These are phyloP conservation scores for Jatropha curcas DNA, from an alignment of 345 rosid genomes.

Conservation along the genomic window DNA sequence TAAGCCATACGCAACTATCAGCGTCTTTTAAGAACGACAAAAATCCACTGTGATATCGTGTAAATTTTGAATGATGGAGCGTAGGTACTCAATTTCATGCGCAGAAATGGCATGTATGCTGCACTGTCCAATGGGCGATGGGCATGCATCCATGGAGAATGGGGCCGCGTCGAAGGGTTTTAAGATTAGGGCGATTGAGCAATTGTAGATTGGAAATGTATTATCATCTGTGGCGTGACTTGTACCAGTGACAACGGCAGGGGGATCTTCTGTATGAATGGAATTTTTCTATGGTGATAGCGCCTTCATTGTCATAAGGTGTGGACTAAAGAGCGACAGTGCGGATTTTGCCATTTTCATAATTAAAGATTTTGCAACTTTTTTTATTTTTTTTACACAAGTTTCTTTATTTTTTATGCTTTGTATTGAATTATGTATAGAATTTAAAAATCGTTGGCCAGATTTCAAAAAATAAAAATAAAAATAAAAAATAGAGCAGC, in stretches of 20 bases:
- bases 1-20: constrained; percentile 27
- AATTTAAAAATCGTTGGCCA: too few species aligned
- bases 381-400: too few species aligned
- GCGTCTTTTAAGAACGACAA: constrained; percentile 24
- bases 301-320: too few species aligned
- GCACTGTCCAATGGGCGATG: background rate
- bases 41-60: constrained; percentile 17
- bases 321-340: too few species aligned
- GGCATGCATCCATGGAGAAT: too few species aligned
- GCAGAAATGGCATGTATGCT: background rate
- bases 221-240: background rate
- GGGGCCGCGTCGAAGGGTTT: background rate
- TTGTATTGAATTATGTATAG: too few species aligned
- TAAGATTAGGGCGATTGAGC: background rate
- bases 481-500: too few species aligned
- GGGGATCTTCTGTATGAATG: background rate
- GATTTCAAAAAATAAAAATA: too few species aligned
- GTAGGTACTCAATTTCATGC: background rate
- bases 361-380: too few species aligned
- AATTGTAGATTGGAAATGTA: background rate
- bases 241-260: background rate
- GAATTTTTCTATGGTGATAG: background rate
- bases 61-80: background rate
- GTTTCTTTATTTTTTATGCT: too few species aligned
- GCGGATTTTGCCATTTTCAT: too few species aligned